These are phyloP conservation scores for Trypanosoma brucei DNA, from an alignment of 208 protist species.

Conservation along the genomic window DNA sequence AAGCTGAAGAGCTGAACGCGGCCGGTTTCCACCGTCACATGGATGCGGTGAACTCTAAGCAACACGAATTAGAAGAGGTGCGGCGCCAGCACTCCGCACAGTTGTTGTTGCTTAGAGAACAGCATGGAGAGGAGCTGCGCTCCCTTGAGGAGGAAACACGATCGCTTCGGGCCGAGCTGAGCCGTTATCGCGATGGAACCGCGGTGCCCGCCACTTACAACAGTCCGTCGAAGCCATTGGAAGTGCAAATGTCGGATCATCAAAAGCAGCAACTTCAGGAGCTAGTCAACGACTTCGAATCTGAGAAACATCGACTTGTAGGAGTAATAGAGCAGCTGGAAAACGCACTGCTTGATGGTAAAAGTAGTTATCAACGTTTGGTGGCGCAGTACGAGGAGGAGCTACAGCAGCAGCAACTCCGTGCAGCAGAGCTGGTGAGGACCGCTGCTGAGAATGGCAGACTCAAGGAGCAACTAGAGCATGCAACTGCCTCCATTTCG, in stretches of 20 bases:
- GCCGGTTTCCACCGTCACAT: not conserved
- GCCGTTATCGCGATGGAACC: slow-evolving; percentile 9
- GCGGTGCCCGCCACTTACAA: not conserved
- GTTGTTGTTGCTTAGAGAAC: slow-evolving; percentile 2
- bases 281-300: slow-evolving; percentile 11
- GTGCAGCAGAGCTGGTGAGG: slow-evolving; percentile 2
- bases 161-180: slow-evolving; percentile 15
- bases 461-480: slow-evolving; percentile 7
- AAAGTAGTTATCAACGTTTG: slow-evolving; percentile 6
- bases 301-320: slow-evolving; percentile 7
- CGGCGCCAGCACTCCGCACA: slow-evolving; percentile 12
- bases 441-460: slow-evolving; percentile 1
- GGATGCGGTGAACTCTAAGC: not conserved
- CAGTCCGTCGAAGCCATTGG: not conserved
- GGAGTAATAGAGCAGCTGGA: slow-evolving; percentile 10
- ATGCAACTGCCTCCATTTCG: not conserved
- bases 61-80: slow-evolving; percentile 15
- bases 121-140: slow-evolving; percentile 8
- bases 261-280: not conserved
- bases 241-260: not conserved
- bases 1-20: slow-evolving; percentile 20
- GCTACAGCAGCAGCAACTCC: slow-evolving; percentile 7
- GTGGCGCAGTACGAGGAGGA: slow-evolving; percentile 8
- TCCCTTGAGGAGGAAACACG: slow-evolving; percentile 8
- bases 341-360: slow-evolving; percentile 3